Evolutionary conservation across 78 protist species (phyloP), one percentile per base, ranked within the genome.

Genomic region (Chrysochromulina parva): DNA sequence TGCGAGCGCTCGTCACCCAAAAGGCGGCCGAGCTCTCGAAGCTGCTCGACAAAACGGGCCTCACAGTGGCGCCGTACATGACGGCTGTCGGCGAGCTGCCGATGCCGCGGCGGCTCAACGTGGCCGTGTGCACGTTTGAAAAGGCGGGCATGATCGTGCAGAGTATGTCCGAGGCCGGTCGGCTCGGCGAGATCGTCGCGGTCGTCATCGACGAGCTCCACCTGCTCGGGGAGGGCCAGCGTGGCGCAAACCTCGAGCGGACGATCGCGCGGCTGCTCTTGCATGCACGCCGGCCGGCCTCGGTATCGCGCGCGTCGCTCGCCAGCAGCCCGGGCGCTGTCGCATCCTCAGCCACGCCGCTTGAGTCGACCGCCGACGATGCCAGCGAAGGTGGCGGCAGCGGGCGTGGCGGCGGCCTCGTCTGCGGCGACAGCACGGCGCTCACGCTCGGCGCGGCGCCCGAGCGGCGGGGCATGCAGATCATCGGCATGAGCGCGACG

Each of bases 181-280:
- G 94, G 2, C 7, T 66, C 17, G 55, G 47, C 7, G 97, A 97
- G 69, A 52, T 98, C 80, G 96, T 97, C 74, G 24, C 80, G 22
- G 93, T 97, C 60, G 96, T 96, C 0, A 58, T 96, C 47, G 99
- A 98, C 65, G 99, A 98, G 90, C 16, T 96, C 24, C 98, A 98
- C 93, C 90, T 90, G 80, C 10, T 96, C 3, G 97, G 96, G 7
- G 94, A 88, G 52, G 66, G 88, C 16, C 73, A 38, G 4, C 92
- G 98, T 24, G 98, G 98, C 48, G 80, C 88, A n/a, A 9, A 90
- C 11, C 73, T 97, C 67, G 99, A 98, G 89, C 11, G 78, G 11
- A 3, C 96, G 5, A 7, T 58, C 7, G 62, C 13, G 24, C 7
- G 13, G 62, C 62, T 58, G 62, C 62, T 58, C 24, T 13, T 58